phyloP scores from a whole-genome alignment of 1,284 basidiomycete species.

The Malassezia sympodialis region DNA sequence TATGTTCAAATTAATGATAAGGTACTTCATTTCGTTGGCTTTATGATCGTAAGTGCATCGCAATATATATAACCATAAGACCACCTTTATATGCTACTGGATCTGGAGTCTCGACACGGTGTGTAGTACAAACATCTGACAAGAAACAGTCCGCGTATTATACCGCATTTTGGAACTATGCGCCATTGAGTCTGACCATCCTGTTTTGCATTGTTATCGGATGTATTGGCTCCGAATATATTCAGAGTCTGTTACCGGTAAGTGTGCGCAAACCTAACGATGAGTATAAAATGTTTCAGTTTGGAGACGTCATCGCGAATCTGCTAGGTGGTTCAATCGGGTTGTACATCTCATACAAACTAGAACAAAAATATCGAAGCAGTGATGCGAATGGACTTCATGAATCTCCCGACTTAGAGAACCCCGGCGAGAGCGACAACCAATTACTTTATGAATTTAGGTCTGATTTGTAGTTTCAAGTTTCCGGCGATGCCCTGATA shows the following conservation, averaged over 20 bases:
- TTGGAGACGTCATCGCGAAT: conserved; percentile 70
- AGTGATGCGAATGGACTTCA: conserved; percentile 30
- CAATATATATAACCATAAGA: conserved; percentile 32
- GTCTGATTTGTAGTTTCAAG: neutral
- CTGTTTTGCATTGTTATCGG: conserved; percentile 53
- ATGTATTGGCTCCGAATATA: conserved; percentile 71
- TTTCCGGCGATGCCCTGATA: neutral
- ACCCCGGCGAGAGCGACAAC: neutral
- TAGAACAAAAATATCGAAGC: conserved; percentile 26
- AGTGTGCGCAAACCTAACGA: neutral
- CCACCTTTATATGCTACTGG: conserved; percentile 72
- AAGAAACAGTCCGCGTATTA: conserved; percentile 37
- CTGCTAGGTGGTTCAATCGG: conserved; percentile 66
- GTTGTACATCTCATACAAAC: conserved; percentile 51
- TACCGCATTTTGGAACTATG: conserved; percentile 74
- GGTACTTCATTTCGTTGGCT: conserved; percentile 70
- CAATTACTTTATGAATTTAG: neutral
- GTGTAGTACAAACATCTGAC: conserved; percentile 39
- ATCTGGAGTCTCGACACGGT: conserved; percentile 77
- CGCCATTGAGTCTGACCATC: conserved; percentile 60
- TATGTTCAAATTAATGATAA: conserved; percentile 67
- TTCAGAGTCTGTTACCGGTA: conserved; percentile 67
- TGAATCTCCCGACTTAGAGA: conserved; percentile 30
- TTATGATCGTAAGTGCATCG: conserved; percentile 52
- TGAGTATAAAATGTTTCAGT: conserved; percentile 63